phyloP scores from a whole-genome alignment of 257 asterid genomes.

The Solanum lignicaule region DNA sequence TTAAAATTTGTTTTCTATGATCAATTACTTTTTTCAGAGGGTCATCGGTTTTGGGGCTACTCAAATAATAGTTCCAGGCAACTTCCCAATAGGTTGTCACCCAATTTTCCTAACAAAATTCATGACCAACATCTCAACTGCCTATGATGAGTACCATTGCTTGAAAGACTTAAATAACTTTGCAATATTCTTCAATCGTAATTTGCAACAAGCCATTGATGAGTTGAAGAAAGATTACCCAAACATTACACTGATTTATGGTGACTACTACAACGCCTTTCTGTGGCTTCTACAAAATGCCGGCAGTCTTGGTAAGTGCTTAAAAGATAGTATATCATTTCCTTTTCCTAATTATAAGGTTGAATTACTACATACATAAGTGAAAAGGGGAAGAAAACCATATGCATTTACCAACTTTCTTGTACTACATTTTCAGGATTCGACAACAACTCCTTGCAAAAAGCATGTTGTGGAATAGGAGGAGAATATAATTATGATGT shows the following conservation, averaged over 20 bases:
- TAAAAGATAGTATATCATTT: background rate
- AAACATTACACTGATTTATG: background rate
- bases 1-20: background rate
- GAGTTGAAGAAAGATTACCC: background rate
- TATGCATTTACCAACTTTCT: background rate
- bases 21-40: background rate
- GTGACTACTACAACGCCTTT: slow-evolving; percentile 11
- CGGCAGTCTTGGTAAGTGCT: background rate
- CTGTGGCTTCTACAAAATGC: slow-evolving; percentile 1
- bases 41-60: background rate
- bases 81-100: background rate
- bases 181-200: background rate
- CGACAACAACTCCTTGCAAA: background rate
- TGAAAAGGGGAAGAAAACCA: background rate
- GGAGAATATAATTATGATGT: slow-evolving; percentile 2
- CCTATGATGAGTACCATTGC: background rate
- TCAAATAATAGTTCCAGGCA: background rate
- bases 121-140: background rate
- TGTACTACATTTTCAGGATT: slow-evolving; percentile 1
- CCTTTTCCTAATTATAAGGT: background rate
- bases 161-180: background rate
- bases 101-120: background rate
- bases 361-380: background rate
- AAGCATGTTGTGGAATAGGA: slow-evolving; percentile 22
- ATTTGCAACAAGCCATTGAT: background rate